Evolutionary conservation across 176 grass and related monocot genomes (phyloP), one percentile per base, ranked within the genome.

Genomic region (Secale cereale): DNA sequence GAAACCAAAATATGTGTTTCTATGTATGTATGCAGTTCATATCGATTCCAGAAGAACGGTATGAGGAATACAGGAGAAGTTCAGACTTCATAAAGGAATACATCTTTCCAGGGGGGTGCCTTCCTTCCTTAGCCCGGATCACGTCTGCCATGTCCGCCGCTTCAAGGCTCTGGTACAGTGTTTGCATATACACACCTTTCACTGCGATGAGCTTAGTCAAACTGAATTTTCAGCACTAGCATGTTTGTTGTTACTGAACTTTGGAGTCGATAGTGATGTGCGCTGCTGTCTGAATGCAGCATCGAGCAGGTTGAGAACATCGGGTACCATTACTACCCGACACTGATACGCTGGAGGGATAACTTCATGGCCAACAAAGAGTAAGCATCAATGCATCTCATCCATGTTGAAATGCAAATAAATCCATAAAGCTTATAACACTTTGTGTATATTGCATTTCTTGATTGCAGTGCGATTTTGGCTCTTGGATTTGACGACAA

Each of bases 31-130:
- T 82, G 69, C 76, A 94, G 92, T 94, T 88, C 66, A 94, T 88
- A 48, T 89, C 89, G 8, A 89, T 94, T 77, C 92, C 92, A 73
- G 92, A 91, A 46, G 82, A 94, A 70, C 76, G 92, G 14, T 94
- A 94, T 8, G 88, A 91, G 39, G 92, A 91, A 65, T 89, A 91
- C 29, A 91, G 92, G 75, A 87, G 89, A 86, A 94, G 88, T 39
- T 88, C 92, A 23, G 88, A 88, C 76, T 94, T 94, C 76, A 91
- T 94, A 57, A 94, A 89, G 26, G 92, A 94, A 74, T 94, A 94
- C 79, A 89, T 94, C 73, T 94, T 94, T 40, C 92, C 92, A 10
- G 92, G 92, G 60, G 92, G 88, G 59, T 88, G 92, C 72, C 46
- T 93, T 48, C 91, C 88, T 85, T 90, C 88, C 74, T 68, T 93